Conservation (phyloP, 2,329 filamentous ascomycete genomes). For the Fusarium tricinctum region DNA sequence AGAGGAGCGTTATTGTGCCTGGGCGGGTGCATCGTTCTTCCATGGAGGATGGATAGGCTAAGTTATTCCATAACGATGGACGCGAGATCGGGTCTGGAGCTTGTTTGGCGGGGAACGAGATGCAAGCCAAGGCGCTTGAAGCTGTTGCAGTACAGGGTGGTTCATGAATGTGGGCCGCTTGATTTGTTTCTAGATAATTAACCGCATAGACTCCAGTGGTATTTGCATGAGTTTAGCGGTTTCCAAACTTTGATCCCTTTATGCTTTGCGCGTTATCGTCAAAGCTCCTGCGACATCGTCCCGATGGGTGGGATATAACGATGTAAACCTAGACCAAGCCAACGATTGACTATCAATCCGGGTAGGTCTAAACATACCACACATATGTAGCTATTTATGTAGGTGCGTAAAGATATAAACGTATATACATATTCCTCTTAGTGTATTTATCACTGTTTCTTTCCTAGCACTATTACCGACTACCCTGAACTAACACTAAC, state of each 20-base stretch:
- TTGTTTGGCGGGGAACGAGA: conserved; percentile 46
- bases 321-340: too few relatives aligned
- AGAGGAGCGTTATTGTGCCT: conserved; percentile 29
- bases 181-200: conserved; percentile 4
- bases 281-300: background rate
- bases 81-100: conserved; percentile 29
- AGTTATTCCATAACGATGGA: conserved; percentile 3
- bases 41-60: conserved; percentile 1
- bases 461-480: too few relatives aligned
- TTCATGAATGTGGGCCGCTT: conserved; percentile 25
- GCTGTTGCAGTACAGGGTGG: conserved; percentile 17
- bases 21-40: conserved; percentile 18
- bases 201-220: conserved; percentile 15
- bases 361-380: too few relatives aligned
- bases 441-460: too few relatives aligned
- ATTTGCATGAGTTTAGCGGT: conserved; percentile 16
- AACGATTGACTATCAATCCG: too few relatives aligned
- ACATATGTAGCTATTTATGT: too few relatives aligned
- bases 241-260: conserved; percentile 13
- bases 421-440: too few relatives aligned
- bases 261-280: background rate
- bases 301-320: background rate
- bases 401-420: too few relatives aligned
- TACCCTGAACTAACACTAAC: too few relatives aligned
- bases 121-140: conserved; percentile 46